These are phyloP conservation scores for Aureobasidium sp. DNA, from an alignment of 2,329 filamentous ascomycete species.

Conservation along the genomic window DNA sequence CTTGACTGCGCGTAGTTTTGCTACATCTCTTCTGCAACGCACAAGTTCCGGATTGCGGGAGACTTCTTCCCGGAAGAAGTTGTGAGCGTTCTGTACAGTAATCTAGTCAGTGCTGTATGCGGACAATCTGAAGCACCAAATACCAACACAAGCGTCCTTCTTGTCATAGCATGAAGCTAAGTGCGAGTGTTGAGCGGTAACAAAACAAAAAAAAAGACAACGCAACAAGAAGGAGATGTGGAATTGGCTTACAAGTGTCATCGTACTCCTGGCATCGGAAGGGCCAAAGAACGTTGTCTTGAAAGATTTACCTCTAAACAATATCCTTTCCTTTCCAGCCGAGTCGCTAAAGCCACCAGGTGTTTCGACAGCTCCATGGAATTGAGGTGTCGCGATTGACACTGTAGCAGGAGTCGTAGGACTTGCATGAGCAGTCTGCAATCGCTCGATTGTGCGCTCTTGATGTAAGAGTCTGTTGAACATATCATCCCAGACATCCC, in stretches of 20 bases:
- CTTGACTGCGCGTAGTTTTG: slow-evolving; percentile 19
- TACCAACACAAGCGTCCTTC: not conserved
- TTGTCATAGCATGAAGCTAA: not conserved
- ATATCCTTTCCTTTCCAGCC: slow-evolving; percentile 30
- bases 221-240: not conserved
- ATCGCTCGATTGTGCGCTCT: slow-evolving; percentile 12
- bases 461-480: slow-evolving; percentile 5
- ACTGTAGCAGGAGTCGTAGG: slow-evolving; percentile 7
- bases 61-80: slow-evolving; percentile 9
- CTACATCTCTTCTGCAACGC: slow-evolving; percentile 26
- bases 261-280: slow-evolving; percentile 31
- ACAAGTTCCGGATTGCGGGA: slow-evolving; percentile 29
- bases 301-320: slow-evolving; percentile 38
- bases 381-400: slow-evolving; percentile 4
- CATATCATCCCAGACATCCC: slow-evolving; percentile 15
- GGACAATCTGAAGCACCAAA: not conserved
- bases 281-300: slow-evolving; percentile 40
- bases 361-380: not conserved
- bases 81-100: not conserved
- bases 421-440: slow-evolving; percentile 5
- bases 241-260: slow-evolving; percentile 27
- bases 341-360: not conserved
- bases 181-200: not conserved
- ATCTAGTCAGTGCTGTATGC: not conserved
- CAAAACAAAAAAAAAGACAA: not conserved